phyloP scores from a whole-genome alignment of 2,329 filamentous ascomycete species.

The Fusarium denticulatum region DNA sequence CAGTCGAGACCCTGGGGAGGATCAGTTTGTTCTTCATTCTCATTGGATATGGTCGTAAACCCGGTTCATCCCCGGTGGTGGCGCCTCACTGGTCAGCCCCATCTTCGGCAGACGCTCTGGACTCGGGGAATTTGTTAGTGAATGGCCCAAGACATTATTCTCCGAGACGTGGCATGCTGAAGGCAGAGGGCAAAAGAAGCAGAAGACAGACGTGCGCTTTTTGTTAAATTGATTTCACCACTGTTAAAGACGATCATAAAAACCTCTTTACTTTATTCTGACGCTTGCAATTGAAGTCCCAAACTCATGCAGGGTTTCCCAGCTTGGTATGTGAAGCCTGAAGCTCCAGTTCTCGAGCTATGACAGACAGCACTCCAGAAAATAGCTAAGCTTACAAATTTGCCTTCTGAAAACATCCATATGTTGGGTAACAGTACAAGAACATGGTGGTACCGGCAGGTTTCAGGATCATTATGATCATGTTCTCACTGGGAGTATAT shows the following conservation, averaged over 20 bases:
- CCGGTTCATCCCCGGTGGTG: background rate
- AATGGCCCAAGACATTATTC: background rate
- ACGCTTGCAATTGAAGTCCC: background rate
- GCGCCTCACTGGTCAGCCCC: background rate
- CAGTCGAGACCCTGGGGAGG: background rate
- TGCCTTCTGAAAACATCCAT: background rate
- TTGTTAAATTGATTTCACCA: rapidly evolving
- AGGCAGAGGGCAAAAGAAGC: background rate
- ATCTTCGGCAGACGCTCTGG: background rate
- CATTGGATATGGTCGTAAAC: background rate
- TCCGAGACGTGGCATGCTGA: background rate
- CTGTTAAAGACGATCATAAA: rapidly evolving
- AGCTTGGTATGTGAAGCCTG: no score
- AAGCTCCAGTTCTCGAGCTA: no score
- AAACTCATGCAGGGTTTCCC: background rate
- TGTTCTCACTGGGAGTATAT: background rate
- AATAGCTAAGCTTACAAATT: background rate
- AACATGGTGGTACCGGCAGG: background rate
- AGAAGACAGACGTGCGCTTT: no score
- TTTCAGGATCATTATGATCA: background rate
- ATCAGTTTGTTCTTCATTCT: background rate
- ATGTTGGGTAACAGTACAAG: no score
- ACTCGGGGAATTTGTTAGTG: background rate
- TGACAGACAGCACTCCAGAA: background rate
- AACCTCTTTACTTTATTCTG: background rate